phyloP scores from a whole-genome alignment of 495 filamentous ascomycete genomes.

The Umbilicaria muhlenbergii region DNA sequence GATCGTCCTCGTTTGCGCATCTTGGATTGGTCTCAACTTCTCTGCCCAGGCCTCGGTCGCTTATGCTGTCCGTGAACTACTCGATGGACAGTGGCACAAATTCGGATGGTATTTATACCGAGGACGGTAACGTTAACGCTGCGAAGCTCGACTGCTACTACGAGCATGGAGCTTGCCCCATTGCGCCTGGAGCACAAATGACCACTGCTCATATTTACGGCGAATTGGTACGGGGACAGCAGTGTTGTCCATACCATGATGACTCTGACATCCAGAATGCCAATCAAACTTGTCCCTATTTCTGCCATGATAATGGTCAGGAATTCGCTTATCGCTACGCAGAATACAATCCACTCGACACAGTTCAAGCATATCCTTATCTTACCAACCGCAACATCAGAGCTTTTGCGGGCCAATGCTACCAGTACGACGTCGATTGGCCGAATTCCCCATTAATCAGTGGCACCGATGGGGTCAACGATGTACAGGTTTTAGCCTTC shows the following conservation, averaged over 20 bases:
- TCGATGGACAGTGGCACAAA: slow-evolving; percentile 4
- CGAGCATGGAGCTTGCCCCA: background rate
- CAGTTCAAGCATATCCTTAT: slow-evolving; percentile 2
- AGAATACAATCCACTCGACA: slow-evolving; percentile 7
- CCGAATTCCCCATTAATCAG: background rate
- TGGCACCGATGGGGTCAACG: background rate
- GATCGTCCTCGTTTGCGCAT: background rate
- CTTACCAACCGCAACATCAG: slow-evolving; percentile 8
- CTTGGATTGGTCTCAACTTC: slow-evolving; percentile 4
- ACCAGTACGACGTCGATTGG: background rate
- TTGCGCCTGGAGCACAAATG: background rate
- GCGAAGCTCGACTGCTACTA: slow-evolving; percentile 4
- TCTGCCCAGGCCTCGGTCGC: slow-evolving; percentile 5
- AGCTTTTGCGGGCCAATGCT: slow-evolving; percentile 3
- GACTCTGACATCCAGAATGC: background rate
- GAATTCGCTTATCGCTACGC: slow-evolving; percentile 10
- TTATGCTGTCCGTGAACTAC: slow-evolving; percentile 5
- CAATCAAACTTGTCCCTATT: slow-evolving; percentile 4
- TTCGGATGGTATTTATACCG: slow-evolving; percentile 4
- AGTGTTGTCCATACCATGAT: background rate
- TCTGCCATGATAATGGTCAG: slow-evolving; percentile 1
- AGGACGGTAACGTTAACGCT: slow-evolving; percentile 2
- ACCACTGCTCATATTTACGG: slow-evolving; percentile 6
- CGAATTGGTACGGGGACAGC: background rate
- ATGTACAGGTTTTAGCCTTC: background rate